Evolutionary conservation across 1,284 basidiomycete genomes (phyloP).

Genomic region (Ceratobasidium sp.): DNA sequence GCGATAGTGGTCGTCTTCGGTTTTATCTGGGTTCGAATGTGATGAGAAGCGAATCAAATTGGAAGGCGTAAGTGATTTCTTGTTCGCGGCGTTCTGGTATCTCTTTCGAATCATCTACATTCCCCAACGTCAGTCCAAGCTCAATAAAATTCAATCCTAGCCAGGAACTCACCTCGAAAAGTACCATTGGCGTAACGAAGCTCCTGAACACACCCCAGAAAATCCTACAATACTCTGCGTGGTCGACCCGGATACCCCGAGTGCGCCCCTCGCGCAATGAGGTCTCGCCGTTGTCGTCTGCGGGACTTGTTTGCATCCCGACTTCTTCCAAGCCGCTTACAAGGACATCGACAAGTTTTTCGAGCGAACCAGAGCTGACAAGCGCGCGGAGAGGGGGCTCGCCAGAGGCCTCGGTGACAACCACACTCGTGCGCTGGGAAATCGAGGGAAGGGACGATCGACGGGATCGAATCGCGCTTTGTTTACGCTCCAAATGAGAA

Average conservation of each 20-base stretch:
- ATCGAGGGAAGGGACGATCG: slow-evolving; percentile 77
- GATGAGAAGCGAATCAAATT: slow-evolving; percentile 12
- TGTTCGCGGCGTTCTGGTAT: slow-evolving; percentile 55
- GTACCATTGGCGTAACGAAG: slow-evolving; percentile 74
- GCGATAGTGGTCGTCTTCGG: slow-evolving; percentile 48
- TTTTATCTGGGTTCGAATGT: neutral
- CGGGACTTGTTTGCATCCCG: slow-evolving; percentile 64
- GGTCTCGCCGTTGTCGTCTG: slow-evolving; percentile 83
- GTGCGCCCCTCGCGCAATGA: slow-evolving; percentile 71
- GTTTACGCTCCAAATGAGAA: slow-evolving; percentile 70
- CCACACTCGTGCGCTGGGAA: slow-evolving; percentile 61
- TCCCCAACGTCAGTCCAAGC: slow-evolving; percentile 14
- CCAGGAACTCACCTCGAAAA: slow-evolving; percentile 73
- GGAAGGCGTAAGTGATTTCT: slow-evolving; percentile 7
- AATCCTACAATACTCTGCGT: slow-evolving; percentile 68
- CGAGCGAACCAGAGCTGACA: slow-evolving; percentile 75
- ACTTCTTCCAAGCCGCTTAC: slow-evolving; percentile 77
- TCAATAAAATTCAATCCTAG: slow-evolving; percentile 30
- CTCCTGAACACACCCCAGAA: slow-evolving; percentile 83
- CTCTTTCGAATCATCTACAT: slow-evolving; percentile 72
- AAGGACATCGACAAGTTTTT: slow-evolving; percentile 71
- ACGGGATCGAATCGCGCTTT: slow-evolving; percentile 62
- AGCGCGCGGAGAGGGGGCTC: slow-evolving; percentile 73
- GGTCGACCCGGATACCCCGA: slow-evolving; percentile 70
- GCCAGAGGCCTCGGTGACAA: slow-evolving; percentile 55